Percentiles rank a stretch among this genome's conserved stretches.
Conservation (phyloP, 2,329 filamentous ascomycete species). For the Aspergillus bombycis region DNA sequence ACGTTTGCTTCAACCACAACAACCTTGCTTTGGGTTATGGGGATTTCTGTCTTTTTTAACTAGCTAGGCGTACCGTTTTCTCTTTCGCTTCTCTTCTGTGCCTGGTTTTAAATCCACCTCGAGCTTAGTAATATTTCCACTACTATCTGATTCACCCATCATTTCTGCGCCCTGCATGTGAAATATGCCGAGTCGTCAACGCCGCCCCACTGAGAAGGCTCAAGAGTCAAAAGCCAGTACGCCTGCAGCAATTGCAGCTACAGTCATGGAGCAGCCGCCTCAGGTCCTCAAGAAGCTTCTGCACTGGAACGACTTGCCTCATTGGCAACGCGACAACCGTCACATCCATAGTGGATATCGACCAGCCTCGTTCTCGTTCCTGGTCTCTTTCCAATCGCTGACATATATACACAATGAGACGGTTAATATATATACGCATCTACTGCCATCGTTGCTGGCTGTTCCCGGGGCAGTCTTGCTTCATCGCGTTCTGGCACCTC, state of each 20-base stretch:
- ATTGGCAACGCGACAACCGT: constrained; percentile 67
- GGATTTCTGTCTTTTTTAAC: background rate
- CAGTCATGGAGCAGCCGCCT: constrained; percentile 33
- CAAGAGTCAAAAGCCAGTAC: constrained; percentile 26
- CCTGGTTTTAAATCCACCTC: background rate
- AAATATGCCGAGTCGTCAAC: constrained; percentile 36
- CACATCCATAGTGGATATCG: constrained; percentile 71
- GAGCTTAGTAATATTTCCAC: background rate
- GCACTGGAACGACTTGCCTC: constrained; percentile 56
- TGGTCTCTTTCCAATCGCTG: constrained; percentile 60
- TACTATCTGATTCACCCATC: background rate
- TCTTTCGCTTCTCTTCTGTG: background rate
- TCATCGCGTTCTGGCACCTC: constrained; percentile 61
- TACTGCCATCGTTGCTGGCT: constrained; percentile 68
- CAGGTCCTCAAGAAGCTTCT: constrained; percentile 41
- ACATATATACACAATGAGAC: constrained; percentile 69
- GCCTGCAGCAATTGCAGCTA: constrained; percentile 27
- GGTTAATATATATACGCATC: constrained; percentile 73
- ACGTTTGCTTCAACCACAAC: background rate
- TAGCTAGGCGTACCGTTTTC: background rate
- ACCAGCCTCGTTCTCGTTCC: constrained; percentile 63
- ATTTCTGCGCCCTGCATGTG: constrained; percentile 22
- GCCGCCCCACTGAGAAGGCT: constrained; percentile 29
- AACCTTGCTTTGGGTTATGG: background rate
- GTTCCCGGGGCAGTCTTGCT: constrained; percentile 56